Percentiles rank a stretch among this genome's conserved stretches.
phyloP scores from a whole-genome alignment of 257 asterid genomes.

The Solanum dulcamara region DNA sequence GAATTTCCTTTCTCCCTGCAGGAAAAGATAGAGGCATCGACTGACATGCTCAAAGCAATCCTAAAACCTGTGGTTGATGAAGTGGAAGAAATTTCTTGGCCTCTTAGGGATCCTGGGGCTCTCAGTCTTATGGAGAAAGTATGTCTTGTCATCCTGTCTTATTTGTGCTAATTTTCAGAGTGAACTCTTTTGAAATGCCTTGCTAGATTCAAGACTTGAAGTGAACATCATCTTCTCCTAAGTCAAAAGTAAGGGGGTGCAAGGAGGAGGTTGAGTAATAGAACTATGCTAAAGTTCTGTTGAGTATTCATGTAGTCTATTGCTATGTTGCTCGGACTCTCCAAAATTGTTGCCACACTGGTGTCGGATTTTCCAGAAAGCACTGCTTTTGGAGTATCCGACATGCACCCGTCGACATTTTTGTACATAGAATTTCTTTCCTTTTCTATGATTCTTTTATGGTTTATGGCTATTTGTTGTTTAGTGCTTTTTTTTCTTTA shows the following conservation, averaged over 20 bases:
- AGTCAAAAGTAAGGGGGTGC: background rate
- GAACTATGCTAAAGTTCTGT: background rate
- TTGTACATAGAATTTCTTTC: background rate
- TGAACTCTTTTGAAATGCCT: background rate
- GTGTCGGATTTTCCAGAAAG: too few relatives aligned
- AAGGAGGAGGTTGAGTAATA: background rate
- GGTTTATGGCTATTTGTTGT: background rate
- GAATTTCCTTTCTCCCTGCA: conserved; percentile 20
- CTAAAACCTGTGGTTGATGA: conserved; percentile 58
- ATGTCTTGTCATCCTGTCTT: conserved; percentile 7
- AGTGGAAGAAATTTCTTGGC: conserved; percentile 76
- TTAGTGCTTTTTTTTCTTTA: conserved; percentile 4
- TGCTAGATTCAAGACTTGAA: background rate
- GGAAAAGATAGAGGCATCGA: conserved; percentile 85
- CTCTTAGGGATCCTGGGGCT: conserved; percentile 74
- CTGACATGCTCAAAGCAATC: conserved; percentile 83
- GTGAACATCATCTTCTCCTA: background rate
- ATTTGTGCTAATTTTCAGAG: background rate
- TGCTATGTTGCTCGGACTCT: too few relatives aligned
- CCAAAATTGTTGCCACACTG: too few relatives aligned
- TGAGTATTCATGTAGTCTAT: too few relatives aligned
- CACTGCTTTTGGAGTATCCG: too few relatives aligned
- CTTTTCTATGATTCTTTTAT: background rate
- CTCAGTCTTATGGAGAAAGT: conserved; percentile 75
- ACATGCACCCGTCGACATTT: too few relatives aligned